Percentiles rank a stretch among this genome's conserved stretches.
Conservation (phyloP, 108 stramenopile genomes). For the Nitzschia palea region DNA sequence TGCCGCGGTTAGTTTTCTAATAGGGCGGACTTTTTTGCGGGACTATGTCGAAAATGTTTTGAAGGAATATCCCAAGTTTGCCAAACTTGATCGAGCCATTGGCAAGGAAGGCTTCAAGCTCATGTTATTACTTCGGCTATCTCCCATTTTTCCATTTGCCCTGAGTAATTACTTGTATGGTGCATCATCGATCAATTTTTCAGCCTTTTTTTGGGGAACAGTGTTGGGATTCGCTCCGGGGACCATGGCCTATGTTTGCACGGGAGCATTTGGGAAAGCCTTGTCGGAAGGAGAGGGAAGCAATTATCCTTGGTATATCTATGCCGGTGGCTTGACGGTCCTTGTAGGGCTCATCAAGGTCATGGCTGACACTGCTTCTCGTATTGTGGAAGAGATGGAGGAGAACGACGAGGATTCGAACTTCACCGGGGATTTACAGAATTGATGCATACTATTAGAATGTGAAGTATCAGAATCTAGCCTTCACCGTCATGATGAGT, state of each 20-base stretch:
- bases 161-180: constrained; percentile 91
- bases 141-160: constrained; percentile 91
- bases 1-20: constrained; percentile 68
- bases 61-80: constrained; percentile 67
- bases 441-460: too few species aligned
- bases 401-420: constrained; percentile 47
- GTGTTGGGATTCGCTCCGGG: constrained; percentile 81
- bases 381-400: constrained; percentile 62
- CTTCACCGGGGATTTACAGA: too few species aligned
- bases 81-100: constrained; percentile 81
- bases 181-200: constrained; percentile 70
- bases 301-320: constrained; percentile 74
- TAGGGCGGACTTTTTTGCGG: constrained; percentile 78
- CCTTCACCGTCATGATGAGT: too few species aligned
- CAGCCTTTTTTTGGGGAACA: constrained; percentile 68
- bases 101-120: constrained; percentile 89
- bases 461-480: too few species aligned
- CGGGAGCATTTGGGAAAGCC: constrained; percentile 68
- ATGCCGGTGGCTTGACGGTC: constrained; percentile 54
- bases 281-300: constrained; percentile 43
- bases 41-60: constrained; percentile 62
- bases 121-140: constrained; percentile 81
- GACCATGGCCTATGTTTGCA: constrained; percentile 80
- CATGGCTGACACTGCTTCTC: constrained; percentile 64
- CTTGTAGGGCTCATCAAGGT: constrained; percentile 54